Evolutionary conservation across 768 basidiomycete genomes (phyloP).

Genomic region (Cytidiella melzeri): DNA sequence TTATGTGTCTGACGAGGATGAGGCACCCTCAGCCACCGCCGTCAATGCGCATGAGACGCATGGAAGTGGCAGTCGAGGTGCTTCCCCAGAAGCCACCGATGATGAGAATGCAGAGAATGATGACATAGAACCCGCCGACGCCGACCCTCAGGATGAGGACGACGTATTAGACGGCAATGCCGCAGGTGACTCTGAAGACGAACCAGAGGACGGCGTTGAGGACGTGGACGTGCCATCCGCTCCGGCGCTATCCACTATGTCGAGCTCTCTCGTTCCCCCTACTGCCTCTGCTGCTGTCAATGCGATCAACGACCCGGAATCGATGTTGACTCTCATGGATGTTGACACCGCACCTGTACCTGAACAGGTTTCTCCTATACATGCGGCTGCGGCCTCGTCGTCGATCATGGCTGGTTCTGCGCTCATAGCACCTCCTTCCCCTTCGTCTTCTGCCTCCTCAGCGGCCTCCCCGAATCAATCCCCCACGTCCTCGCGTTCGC

Average conservation of each 20-base stretch:
- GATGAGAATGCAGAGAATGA: slow-evolving; percentile 30
- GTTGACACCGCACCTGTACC: slow-evolving; percentile 19
- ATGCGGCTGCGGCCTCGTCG: slow-evolving; percentile 36
- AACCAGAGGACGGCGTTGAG: slow-evolving; percentile 21
- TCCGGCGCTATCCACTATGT: not conserved
- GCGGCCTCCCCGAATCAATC: slow-evolving; percentile 24
- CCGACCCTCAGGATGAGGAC: slow-evolving; percentile 14
- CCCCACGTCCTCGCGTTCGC: slow-evolving; percentile 36
- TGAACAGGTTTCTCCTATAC: slow-evolving; percentile 22
- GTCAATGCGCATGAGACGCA: slow-evolving; percentile 5
- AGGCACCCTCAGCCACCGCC: not conserved
- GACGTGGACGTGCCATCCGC: slow-evolving; percentile 9
- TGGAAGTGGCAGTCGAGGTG: not conserved
- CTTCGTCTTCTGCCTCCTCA: slow-evolving; percentile 29
- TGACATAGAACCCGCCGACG: slow-evolving; percentile 16
- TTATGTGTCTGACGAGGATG: slow-evolving; percentile 25
- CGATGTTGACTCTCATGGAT: slow-evolving; percentile 16
- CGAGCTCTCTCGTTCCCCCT: not conserved
- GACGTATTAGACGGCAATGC: slow-evolving; percentile 24
- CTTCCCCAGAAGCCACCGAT: slow-evolving; percentile 25
- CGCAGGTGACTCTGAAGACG: slow-evolving; percentile 21
- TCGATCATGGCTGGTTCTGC: slow-evolving; percentile 44
- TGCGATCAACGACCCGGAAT: not conserved
- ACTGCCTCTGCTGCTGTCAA: not conserved
- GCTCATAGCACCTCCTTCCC: slow-evolving; percentile 33